phyloP scores from a whole-genome alignment of 208 protist genomes.

The Naegleria fowleri region DNA sequence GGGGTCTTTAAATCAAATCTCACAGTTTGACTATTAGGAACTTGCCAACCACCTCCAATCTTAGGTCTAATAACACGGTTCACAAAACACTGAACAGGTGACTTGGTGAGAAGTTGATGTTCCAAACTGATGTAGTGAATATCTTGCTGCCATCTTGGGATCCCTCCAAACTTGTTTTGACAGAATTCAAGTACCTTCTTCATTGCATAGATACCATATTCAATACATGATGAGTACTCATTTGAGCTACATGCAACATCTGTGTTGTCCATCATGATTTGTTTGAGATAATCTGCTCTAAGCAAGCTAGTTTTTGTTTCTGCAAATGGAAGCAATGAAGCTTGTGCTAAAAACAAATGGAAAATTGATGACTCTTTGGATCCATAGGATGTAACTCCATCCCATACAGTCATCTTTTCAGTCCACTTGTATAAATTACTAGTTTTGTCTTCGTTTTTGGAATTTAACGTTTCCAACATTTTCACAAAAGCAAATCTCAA shows the following conservation, averaged over 20 bases:
- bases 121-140: neutral
- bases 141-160: neutral
- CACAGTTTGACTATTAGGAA: neutral
- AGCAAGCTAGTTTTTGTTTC: neutral
- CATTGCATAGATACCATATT: neutral
- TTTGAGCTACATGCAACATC: neutral
- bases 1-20: neutral
- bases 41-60: neutral
- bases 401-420: neutral
- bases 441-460: neutral
- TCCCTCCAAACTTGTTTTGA: neutral
- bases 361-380: neutral
- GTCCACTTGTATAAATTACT: neutral
- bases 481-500: neutral
- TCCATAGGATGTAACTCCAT: neutral
- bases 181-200: neutral
- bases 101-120: neutral
- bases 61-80: neutral
- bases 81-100: neutral
- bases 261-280: neutral
- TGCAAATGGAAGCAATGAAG: neutral
- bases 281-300: neutral
- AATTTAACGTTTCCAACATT: neutral
- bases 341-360: neutral
- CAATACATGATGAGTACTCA: neutral